Conservation (phyloP, 805 yeast genomes). For the Teunomyces atbi region DNA sequence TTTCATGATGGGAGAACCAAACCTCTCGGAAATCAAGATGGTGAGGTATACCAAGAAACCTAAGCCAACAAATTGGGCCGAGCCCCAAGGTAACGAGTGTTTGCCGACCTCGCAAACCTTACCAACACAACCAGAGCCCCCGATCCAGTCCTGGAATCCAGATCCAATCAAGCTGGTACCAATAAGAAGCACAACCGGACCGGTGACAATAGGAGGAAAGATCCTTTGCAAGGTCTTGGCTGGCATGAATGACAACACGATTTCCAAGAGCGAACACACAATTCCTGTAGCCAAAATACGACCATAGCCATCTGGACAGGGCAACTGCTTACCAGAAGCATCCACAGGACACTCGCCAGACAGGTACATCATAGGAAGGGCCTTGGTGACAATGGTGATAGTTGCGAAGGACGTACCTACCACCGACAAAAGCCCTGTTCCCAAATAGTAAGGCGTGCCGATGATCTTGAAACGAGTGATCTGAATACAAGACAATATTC, state of each 20-base stretch:
- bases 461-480: constrained; percentile 78
- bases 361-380: constrained; percentile 77
- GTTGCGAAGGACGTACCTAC: constrained; percentile 93
- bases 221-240: constrained; percentile 64
- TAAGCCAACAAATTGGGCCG: constrained; percentile 81
- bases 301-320: constrained; percentile 93
- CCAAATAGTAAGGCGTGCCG: constrained; percentile 72
- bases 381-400: constrained; percentile 71
- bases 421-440: constrained; percentile 86
- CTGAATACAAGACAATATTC: constrained; percentile 66
- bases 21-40: constrained; percentile 75
- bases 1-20: constrained; percentile 93
- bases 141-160: constrained; percentile 84
- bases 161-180: constrained; percentile 68
- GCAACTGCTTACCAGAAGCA: constrained; percentile 60
- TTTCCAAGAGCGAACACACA: constrained; percentile 72
- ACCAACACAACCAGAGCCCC: constrained; percentile 71
- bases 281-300: constrained; percentile 79
- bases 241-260: constrained; percentile 74
- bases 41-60: constrained; percentile 79
- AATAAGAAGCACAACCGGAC: constrained; percentile 85
- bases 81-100: constrained; percentile 70
- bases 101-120: constrained; percentile 21
- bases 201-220: constrained; percentile 90
- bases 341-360: constrained; percentile 65